phyloP scores from a whole-genome alignment of 768 basidiomycete species.

The Lactarius hengduanensis region DNA sequence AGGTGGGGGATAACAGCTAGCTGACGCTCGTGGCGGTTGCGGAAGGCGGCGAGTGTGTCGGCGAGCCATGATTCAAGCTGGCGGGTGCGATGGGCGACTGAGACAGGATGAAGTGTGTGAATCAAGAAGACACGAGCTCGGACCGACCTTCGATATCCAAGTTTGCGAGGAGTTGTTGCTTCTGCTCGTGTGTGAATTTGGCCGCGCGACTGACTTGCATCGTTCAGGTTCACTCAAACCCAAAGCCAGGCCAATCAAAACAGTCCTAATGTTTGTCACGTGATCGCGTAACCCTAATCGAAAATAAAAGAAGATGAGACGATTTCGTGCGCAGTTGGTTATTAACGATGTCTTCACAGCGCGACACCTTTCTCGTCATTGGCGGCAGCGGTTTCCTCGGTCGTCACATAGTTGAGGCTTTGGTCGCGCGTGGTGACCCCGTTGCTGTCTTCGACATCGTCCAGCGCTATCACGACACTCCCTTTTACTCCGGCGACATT shows the following conservation, averaged over 20 bases:
- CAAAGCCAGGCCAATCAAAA: background rate
- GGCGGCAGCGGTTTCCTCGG: constrained; percentile 94
- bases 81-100: constrained; percentile 71
- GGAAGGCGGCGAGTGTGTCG: constrained; percentile 71
- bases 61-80: constrained; percentile 76
- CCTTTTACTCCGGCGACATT: constrained; percentile 90
- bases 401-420: constrained; percentile 83
- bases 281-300: constrained; percentile 13
- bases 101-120: background rate
- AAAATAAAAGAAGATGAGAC: background rate
- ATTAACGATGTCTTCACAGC: constrained; percentile 20
- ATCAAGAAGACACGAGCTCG: constrained; percentile 2
- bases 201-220: constrained; percentile 18
- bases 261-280: background rate
- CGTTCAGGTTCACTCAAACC: background rate
- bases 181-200: constrained; percentile 64
- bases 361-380: constrained; percentile 83
- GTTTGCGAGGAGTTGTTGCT: constrained; percentile 70
- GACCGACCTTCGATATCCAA: constrained; percentile 74
- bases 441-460: constrained; percentile 92
- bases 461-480: constrained; percentile 82
- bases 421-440: constrained; percentile 72
- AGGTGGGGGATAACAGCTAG: constrained; percentile 73
- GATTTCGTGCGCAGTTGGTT: background rate
- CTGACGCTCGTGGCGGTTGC: constrained; percentile 70